These are phyloP conservation scores for Cupressus sempervirens DNA, from an alignment of 75 land plant genomes.

Conservation along the genomic window DNA sequence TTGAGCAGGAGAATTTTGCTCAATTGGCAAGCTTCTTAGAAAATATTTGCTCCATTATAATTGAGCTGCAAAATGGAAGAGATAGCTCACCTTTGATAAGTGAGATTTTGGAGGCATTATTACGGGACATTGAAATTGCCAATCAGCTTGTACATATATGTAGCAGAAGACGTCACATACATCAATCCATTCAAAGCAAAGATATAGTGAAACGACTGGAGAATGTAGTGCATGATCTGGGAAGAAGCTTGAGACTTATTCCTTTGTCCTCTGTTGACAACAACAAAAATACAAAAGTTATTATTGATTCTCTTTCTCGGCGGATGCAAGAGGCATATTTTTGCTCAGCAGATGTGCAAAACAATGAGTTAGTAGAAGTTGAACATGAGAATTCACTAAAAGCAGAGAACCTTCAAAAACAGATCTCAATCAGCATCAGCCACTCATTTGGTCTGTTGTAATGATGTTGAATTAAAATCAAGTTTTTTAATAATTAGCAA, in stretches of 20 bases:
- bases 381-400: slow-evolving; percentile 17
- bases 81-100: slow-evolving; percentile 22
- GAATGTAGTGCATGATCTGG: slow-evolving; percentile 32
- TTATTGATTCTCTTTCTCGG: slow-evolving; percentile 28
- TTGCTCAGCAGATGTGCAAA: slow-evolving; percentile 24
- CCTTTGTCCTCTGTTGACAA: slow-evolving; percentile 34
- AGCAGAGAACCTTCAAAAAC: slow-evolving; percentile 22
- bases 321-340: slow-evolving; percentile 39
- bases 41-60: slow-evolving; percentile 16
- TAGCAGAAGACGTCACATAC: slow-evolving; percentile 32
- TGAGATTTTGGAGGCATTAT: slow-evolving; percentile 28
- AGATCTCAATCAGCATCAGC: slow-evolving; percentile 24
- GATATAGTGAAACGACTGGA: slow-evolving; percentile 27
- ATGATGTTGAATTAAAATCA: slow-evolving; percentile 17
- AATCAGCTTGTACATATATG: slow-evolving; percentile 28
- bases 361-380: slow-evolving; percentile 19
- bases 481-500: slow-evolving; percentile 30
- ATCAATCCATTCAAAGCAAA: slow-evolving; percentile 35
- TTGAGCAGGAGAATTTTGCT: slow-evolving; percentile 29
- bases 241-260: slow-evolving; percentile 34
- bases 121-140: slow-evolving; percentile 28
- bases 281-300: slow-evolving; percentile 26
- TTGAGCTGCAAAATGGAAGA: slow-evolving; percentile 28
- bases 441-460: slow-evolving; percentile 39
- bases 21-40: slow-evolving; percentile 33